Evolutionary conservation across 441 rosid species (phyloP), one percentile per base, ranked within the genome.

Genomic region (Bruguiera hainesii): DNA sequence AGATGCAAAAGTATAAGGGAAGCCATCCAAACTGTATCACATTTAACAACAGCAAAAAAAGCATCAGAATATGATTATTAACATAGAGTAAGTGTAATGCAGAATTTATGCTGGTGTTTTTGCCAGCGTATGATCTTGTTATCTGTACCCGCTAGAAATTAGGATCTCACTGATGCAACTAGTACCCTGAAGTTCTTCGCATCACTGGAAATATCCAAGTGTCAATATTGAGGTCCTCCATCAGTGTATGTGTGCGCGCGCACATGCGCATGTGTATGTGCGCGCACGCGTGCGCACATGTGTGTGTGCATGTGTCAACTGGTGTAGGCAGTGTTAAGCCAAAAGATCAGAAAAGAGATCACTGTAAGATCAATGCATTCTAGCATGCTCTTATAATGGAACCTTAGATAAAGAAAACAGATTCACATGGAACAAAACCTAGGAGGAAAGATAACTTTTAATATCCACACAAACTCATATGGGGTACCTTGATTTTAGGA

Each of bases 1-100:
- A 73, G 89, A 84, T 49, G 91, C 85, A 78, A 91, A 88, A 51
- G 92, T 59, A 64, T 76, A 69, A 61, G 79, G 79, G 76, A 88
- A 86, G 46, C 86, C 96, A 75, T 88, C 88, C 61, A 85, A 78
- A 71, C 99, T 91, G 89, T 73, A 58, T 69, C 76, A 75, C 37
- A 68, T 62, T 25, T 59, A 19, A 53, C 74, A 19, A 39, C n/a
- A 29, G 39, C 30, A 33, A 64, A 20, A 66, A 71, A 56, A 76
- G 66, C 29, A 66, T 69, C 69, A 82, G 72, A 62, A 64, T 9
- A 59, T 60, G 8, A 48, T 25, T 8, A 37, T 42, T 42, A 11
- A 42, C 15, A 11, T 3, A 42, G 18, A 42, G 13, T 42, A 42
- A 42, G 48, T 13, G 48, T 42, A 11, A 42, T 42, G 29, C 11